These are phyloP conservation scores for Staphylotrichum longicolle DNA, from an alignment of 495 filamentous ascomycete species.

Conservation along the genomic window DNA sequence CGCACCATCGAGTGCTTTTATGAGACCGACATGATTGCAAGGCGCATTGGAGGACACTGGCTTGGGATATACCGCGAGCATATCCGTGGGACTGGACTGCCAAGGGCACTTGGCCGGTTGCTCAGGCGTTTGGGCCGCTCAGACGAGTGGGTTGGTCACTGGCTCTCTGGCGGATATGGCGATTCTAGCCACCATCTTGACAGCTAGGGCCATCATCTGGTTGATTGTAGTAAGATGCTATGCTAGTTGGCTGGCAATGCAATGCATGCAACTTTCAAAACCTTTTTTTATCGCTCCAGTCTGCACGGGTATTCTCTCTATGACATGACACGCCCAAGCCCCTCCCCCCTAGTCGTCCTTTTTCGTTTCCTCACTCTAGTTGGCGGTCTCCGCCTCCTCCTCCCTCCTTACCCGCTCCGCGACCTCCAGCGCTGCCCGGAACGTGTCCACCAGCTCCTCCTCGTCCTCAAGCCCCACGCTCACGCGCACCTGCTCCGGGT, in stretches of 20 bases:
- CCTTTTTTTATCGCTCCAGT: neutral
- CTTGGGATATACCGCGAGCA: neutral
- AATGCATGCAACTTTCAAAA: neutral
- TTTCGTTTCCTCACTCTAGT: neutral
- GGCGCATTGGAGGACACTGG: neutral
- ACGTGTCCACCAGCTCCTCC: slow-evolving; percentile 36
- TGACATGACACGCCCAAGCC: neutral
- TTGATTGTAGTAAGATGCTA: neutral
- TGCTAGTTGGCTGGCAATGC: slow-evolving; percentile 11
- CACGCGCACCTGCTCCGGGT: slow-evolving; percentile 38
- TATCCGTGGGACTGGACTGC: neutral
- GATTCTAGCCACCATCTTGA: neutral
- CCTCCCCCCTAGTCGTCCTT: neutral
- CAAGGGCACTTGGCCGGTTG: neutral
- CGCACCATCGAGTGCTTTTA: neutral
- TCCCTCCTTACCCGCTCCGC: slow-evolving; percentile 10
- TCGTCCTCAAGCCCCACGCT: slow-evolving; percentile 43
- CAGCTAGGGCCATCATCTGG: neutral
- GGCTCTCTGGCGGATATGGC: neutral
- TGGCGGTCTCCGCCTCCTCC: neutral
- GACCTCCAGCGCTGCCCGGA: slow-evolving; percentile 33
- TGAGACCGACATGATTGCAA: no score
- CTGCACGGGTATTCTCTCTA: neutral
- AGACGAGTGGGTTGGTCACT: neutral
- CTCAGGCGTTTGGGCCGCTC: neutral